Conservation (phyloP, 306 rosid genomes). For the Arachis hypogaea region DNA sequence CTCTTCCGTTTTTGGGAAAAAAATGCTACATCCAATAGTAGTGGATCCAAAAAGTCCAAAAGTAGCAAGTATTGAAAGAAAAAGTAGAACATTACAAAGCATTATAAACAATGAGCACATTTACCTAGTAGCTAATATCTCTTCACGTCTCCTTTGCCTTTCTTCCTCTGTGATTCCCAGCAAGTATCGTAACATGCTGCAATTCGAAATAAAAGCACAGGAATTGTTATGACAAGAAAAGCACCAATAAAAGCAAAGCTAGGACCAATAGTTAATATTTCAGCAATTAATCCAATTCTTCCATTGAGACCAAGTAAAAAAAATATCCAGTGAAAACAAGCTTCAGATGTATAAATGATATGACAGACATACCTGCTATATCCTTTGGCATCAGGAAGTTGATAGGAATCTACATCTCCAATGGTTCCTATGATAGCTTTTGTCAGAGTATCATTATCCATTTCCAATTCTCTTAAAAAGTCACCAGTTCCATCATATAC, state of each 20-base stretch:
- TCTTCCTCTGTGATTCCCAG: constrained; percentile 92
- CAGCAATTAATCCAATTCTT: constrained; percentile 24
- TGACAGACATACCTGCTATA: constrained; percentile 75
- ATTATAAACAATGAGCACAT: constrained; percentile 28
- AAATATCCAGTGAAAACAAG: constrained; percentile 28
- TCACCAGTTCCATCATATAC: constrained; percentile 89
- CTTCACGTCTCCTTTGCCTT: constrained; percentile 85
- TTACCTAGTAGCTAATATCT: constrained; percentile 90
- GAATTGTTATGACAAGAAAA: constrained; percentile 12
- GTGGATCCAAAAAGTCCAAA: neutral
- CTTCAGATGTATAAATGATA: constrained; percentile 14
- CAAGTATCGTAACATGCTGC: constrained; percentile 79
- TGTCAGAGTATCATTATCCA: constrained; percentile 78
- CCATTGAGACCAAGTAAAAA: constrained; percentile 5
- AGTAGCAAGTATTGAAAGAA: too few relatives aligned
- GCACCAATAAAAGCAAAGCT: constrained; percentile 10
- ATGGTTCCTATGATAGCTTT: constrained; percentile 97
- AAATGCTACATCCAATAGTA: neutral
- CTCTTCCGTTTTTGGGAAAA: too few relatives aligned
- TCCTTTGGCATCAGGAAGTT: constrained; percentile 99
- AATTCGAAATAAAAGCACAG: constrained; percentile 8
- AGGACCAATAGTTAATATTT: constrained; percentile 19
- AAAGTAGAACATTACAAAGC: constrained; percentile 2
- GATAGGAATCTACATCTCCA: constrained; percentile 95
- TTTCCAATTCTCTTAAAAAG: constrained; percentile 72